Percentiles rank a stretch among this genome's conserved stretches.
Conservation (phyloP, 352 stramenopile genomes). For the Globisporangium abappressorium region DNA sequence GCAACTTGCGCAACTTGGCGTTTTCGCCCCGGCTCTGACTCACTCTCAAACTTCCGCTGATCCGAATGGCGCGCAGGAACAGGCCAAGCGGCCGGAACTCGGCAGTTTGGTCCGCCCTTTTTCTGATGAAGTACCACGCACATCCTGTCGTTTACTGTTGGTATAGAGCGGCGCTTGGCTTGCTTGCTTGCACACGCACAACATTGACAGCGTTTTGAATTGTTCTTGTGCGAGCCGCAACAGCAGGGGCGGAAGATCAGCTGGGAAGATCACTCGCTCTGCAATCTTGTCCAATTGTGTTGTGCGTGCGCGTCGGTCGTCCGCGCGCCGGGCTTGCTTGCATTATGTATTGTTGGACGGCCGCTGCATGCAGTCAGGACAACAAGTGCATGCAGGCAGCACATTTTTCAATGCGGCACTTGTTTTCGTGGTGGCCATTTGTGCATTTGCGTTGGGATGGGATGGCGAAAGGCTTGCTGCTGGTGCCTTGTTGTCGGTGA, state of each 20-base stretch:
- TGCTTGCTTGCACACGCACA: not conserved
- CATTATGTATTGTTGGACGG: not conserved
- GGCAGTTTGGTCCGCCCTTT: conserved; percentile 14
- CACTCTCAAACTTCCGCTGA: not conserved
- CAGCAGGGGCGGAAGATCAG: conserved; percentile 8
- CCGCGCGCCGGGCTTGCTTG: not conserved
- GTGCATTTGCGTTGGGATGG: not conserved
- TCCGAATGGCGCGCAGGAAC: conserved; percentile 17
- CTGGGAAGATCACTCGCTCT: conserved; percentile 4
- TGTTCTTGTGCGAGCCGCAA: not conserved
- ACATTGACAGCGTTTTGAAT: not conserved
- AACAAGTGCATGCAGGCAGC: not conserved
- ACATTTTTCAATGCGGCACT: not conserved
- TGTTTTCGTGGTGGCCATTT: not conserved
- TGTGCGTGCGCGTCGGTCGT: not conserved
- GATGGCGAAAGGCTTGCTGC: not conserved
- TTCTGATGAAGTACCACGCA: conserved; percentile 9
- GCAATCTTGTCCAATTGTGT: conserved; percentile 10
- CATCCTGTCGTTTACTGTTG: conserved; percentile 11
- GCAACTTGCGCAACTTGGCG: not conserved
- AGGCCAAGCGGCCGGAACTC: conserved; percentile 1
- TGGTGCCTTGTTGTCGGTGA: not conserved
- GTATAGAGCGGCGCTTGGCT: conserved; percentile 10
- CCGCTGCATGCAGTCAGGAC: not conserved
- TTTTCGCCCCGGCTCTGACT: conserved; percentile 3